These are phyloP conservation scores for Gossypium herbaceum DNA, from an alignment of 345 rosid species.

Conservation along the genomic window DNA sequence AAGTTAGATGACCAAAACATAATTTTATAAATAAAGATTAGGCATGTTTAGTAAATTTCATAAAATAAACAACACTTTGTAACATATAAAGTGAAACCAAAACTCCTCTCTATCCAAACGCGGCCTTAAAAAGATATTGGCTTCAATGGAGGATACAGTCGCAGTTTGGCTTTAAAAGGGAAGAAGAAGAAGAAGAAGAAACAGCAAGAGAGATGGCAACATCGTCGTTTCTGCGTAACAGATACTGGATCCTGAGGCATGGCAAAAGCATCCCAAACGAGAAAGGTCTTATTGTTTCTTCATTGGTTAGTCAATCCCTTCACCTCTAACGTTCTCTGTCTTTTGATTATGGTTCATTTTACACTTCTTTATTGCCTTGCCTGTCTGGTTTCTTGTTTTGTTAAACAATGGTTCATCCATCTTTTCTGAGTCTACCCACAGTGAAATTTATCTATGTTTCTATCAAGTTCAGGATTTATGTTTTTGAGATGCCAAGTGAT, in stretches of 20 bases:
- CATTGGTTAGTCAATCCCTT: slow-evolving; percentile 43
- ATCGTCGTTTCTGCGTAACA: slow-evolving; percentile 39
- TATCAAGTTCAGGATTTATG: neutral
- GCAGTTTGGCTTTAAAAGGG: neutral
- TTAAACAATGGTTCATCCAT: neutral
- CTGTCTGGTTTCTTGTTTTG: neutral
- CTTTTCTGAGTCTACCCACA: neutral
- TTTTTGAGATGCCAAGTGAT: neutral
- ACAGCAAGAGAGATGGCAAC: slow-evolving; percentile 24
- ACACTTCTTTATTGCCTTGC: neutral
- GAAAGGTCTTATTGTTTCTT: slow-evolving; percentile 75
- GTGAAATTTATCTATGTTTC: neutral
- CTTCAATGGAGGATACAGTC: neutral
- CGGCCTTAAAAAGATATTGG: neutral
- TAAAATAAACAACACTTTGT: no score
- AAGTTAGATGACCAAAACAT: no score
- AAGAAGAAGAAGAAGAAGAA: neutral
- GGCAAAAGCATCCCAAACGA: slow-evolving; percentile 63
- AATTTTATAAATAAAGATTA: no score
- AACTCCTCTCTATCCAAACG: neutral
- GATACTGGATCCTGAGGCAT: slow-evolving; percentile 76
- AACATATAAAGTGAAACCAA: neutral
- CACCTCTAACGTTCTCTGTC: neutral
- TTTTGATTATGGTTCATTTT: neutral
- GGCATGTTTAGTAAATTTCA: no score